Base-by-base conservation (phyloP, 495 filamentous ascomycete species). In the Xylaria bambusicola region DNA sequence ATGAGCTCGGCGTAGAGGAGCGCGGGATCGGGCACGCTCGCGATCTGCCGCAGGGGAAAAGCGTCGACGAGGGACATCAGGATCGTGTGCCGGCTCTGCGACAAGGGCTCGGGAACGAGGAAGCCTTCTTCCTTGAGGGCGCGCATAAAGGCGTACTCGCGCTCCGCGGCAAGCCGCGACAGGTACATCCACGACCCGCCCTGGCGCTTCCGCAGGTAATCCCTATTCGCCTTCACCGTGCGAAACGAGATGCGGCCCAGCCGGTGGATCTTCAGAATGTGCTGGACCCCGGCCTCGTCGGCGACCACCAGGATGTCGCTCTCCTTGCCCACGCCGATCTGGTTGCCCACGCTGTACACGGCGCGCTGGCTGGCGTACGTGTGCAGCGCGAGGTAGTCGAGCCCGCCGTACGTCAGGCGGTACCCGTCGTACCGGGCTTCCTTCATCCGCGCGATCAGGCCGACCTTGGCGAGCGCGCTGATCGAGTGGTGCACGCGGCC, bases 341-440 rank as follows among this genome's bases (percentile, higher is more conserved):
- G 93, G 75, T 88, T 93, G 49, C 94, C 94, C 23, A 97, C 90
- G 57, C 88, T 92, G 82, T 96, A 97, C 42, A 97, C 82, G 63
- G 77, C 80, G 52, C 85, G 84, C 57, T 85, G 80, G 66, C 88
- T 88, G 18, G 91, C 86, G 75, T 97, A 88, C 7, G 92, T 86
- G 71, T 98, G 88, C 52, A 99, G 82, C 9, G 94, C 91, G 15
- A 98, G 86, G 73, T 99, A 99, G 77, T 99, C 94, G 38, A 97
- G 86, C 2, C 94, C 94, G 62, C 94, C 94, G 74, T 98, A 98
- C 21, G 93, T 95, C 21, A 99, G 86, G 46, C 94, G 88, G 78
- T 99, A 99, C 52, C 94, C 94, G 71, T 99, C 94, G 73, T 99
- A 98, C 74, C 91, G 93, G 46, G 93, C 90, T 75, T 98, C 96